Percentiles rank a stretch among this genome's conserved stretches.
Conservation (phyloP, 169 alveolate genomes). For the Eimeria falciformis region DNA sequence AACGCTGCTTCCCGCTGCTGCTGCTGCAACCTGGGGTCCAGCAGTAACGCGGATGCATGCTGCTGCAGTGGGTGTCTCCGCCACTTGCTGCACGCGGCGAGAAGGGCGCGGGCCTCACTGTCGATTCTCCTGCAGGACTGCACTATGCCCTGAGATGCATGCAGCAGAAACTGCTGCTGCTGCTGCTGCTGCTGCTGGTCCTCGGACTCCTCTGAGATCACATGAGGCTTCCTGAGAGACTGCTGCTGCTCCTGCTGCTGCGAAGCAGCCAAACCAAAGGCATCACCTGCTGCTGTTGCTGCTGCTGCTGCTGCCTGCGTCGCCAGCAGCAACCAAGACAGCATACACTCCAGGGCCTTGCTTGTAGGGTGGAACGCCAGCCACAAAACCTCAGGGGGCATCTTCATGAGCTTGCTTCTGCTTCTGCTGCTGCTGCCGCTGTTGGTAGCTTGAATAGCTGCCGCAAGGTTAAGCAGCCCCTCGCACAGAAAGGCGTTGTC, state of each 20-base stretch:
- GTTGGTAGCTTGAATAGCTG: slow-evolving; percentile 1
- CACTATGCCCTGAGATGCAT: background rate
- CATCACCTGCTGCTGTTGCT: slow-evolving; percentile 31
- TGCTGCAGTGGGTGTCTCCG: slow-evolving; percentile 5
- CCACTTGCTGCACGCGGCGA: background rate
- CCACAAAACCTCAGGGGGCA: background rate
- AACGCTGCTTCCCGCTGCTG: slow-evolving; percentile 32
- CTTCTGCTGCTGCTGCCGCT: slow-evolving; percentile 33
- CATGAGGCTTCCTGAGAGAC: background rate
- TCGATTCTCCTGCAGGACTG: background rate
- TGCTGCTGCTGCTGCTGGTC: too few species aligned
- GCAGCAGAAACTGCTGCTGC: slow-evolving; percentile 20
- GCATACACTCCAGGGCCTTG: background rate
- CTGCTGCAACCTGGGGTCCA: slow-evolving; percentile 29
- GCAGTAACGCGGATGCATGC: slow-evolving; percentile 3
- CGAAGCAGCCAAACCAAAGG: background rate
- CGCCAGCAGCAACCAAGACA: slow-evolving; percentile 17
- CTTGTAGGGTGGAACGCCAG: slow-evolving; percentile 14
- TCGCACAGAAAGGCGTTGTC: background rate
- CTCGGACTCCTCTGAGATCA: background rate
- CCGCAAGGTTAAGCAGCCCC: slow-evolving; percentile 6
- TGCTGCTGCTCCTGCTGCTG: too few species aligned
- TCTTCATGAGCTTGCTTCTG: slow-evolving; percentile 1
- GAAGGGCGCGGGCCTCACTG: background rate
- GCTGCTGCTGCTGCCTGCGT: slow-evolving; percentile 15